Evolutionary conservation across 129 eudicot species (phyloP), one percentile per base, ranked within the genome.

Genomic region (Solidago caesia): DNA sequence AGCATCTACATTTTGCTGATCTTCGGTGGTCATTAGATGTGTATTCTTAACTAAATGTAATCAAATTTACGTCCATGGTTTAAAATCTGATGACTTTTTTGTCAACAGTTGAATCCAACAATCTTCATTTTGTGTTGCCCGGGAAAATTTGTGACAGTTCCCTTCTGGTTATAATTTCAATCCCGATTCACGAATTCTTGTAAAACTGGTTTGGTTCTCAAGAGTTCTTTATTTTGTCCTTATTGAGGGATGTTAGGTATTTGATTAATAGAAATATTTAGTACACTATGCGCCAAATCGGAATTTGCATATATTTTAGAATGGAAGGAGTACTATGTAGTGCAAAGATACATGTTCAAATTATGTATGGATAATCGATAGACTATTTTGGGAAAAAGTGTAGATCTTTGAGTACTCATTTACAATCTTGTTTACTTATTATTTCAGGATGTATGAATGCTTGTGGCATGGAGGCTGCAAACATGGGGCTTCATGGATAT

Each of bases 401-500:
- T 69, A 10, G 29, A 29, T 42, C 8, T 5, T 33, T 9, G 16
- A 8, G 10, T 42, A 25, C 58, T 25, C 21, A 43, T 58, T 39
- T 47, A 53, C 29, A 65, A 60, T 15, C 43, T 47, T 39, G 64
- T 64, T 79, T 33, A 41, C 29, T 29, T 46, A 4, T 76, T 67
- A 41, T 78, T 63, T 16, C 86, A 86, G 88, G 21, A 21, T 21
- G 21, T 21, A 21, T 21, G 21, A 21, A 21, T 21, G 21, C 0
- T 21, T 21, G 87, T 73, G 73, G 85, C 74, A 67, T 79, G 73
- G 96, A 86, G 51, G 70, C 80, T 26, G 73, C 83, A 14, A 80
- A 70, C 74, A 77, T 67, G 72, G 83, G 87, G 56, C 21, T 75
- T 61, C 84, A 72, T 68, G 88, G 92, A 79, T 92, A 82, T 86